Base-by-base conservation (phyloP, 2,329 filamentous ascomycete species). In the Monosporascus sp. region DNA sequence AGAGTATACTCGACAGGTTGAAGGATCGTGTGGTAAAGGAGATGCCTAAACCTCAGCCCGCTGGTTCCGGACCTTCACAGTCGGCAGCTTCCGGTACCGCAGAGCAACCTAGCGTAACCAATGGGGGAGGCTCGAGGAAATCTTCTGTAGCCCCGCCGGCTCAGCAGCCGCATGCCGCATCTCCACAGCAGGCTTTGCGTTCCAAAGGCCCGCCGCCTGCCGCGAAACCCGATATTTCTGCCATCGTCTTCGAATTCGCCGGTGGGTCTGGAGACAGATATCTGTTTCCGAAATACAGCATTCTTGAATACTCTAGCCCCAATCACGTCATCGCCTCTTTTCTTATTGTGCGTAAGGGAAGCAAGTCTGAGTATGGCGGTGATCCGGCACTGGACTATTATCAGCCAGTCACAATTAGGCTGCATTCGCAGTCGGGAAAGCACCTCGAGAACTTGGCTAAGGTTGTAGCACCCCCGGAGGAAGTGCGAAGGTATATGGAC, bases 211-310 rank as follows among this genome's bases (percentile, higher is more conserved):
- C 81, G 1, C 75, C 78, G 2, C 78, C 78, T 19, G 65, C 68
- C 2, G 67, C 70, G 11, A 84, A 81, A 60, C 79, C 80, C 26
- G 85, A 86, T 52, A 79, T 86, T 44, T 78, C 83, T 1, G 84
- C 84, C n/a, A 75, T 88, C 16, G 81, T 87, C 1, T 81, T 91
- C 56, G 86, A 89, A 60, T 89, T 90, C 66, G 68, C 74, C 5
- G 80, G 80, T 47, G 85, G 85, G 37, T 83, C 75, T 3, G 88
- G 87, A 46, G 89, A 93, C 67, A 81, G 88, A 26, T 92, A 89
- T 65, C 72, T 90, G 48, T 92, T 94, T 58, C 89, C 89, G 2
- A 88, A 86, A 60, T 87, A 88, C 65, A 88, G 86, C 68, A 86
- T 93, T 37, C 68, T 93, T 49, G 88, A 94, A 65, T 85, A 83